Percentiles rank a stretch among this genome's conserved stretches.
phyloP scores from a whole-genome alignment of 768 basidiomycete genomes.

The Boletus barrowsii region DNA sequence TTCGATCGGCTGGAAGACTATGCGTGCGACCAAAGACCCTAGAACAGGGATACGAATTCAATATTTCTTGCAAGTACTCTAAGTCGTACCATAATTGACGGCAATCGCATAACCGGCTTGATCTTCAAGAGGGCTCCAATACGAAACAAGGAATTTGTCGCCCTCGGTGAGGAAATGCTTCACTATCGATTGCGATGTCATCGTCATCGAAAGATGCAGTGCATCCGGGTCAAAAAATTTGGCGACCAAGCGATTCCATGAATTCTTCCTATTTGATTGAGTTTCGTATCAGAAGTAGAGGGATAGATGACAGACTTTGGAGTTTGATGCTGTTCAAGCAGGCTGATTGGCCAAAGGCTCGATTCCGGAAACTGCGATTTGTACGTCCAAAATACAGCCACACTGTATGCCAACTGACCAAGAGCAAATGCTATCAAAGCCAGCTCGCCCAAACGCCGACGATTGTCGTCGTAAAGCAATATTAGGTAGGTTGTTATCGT shows the following conservation, averaged over 20 bases:
- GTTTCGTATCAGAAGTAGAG: background rate
- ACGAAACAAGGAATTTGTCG: conserved; percentile 86
- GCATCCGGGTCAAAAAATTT: conserved; percentile 45
- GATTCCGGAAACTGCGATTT: conserved; percentile 37
- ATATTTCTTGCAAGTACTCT: background rate
- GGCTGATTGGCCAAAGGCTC: conserved; percentile 32
- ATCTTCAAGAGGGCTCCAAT: conserved; percentile 77
- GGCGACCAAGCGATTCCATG: conserved; percentile 6
- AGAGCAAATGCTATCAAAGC: conserved; percentile 81
- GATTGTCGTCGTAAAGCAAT: conserved; percentile 49
- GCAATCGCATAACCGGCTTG: conserved; percentile 96
- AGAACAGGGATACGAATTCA: conserved; percentile 2
- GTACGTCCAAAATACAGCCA: conserved; percentile 57
- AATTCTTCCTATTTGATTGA: background rate
- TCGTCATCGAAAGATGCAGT: conserved; percentile 67
- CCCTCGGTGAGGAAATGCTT: conserved; percentile 97
- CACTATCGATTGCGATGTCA: conserved; percentile 85
- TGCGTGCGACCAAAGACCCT: conserved; percentile 92
- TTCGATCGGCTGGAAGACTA: conserved; percentile 94
- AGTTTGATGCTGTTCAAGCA: conserved; percentile 16
- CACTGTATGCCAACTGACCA: conserved; percentile 78
- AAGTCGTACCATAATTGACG: conserved; percentile 81
- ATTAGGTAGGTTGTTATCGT: conserved; percentile 68
- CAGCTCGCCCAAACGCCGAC: conserved; percentile 36
- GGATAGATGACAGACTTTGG: conserved; percentile 17